These are phyloP conservation scores for Sporothrix pallida DNA, from an alignment of 2,329 filamentous ascomycete genomes.

Conservation along the genomic window DNA sequence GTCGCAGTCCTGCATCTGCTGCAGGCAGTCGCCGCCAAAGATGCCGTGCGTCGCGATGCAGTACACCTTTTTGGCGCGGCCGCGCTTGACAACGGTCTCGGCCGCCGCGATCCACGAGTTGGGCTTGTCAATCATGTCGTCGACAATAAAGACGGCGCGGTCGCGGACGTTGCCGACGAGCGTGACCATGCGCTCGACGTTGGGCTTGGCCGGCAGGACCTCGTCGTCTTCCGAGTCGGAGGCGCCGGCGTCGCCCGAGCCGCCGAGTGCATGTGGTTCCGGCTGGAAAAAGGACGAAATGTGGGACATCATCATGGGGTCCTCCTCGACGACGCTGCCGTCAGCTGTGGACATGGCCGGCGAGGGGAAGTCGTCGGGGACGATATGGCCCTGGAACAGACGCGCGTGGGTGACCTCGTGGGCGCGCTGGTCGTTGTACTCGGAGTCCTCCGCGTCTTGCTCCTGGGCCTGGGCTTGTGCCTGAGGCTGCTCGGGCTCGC, in stretches of 20 bases:
- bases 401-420: slow-evolving; percentile 90
- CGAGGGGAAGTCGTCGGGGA: slow-evolving; percentile 90
- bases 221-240: slow-evolving; percentile 94
- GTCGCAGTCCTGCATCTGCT: slow-evolving; percentile 88
- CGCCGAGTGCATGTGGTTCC: slow-evolving; percentile 75
- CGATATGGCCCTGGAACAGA: slow-evolving; percentile 90
- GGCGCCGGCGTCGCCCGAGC: slow-evolving; percentile 80
- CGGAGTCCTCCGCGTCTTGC: slow-evolving; percentile 42
- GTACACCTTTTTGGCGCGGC: slow-evolving; percentile 90
- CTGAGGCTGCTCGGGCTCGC: slow-evolving; percentile 45
- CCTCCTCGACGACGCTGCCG: slow-evolving; percentile 70
- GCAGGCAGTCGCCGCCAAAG: slow-evolving; percentile 86
- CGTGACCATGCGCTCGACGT: slow-evolving; percentile 92
- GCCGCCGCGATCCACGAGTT: slow-evolving; percentile 97
- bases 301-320: slow-evolving; percentile 79
- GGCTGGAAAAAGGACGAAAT: slow-evolving; percentile 79
- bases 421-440: slow-evolving; percentile 80
- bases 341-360: slow-evolving; percentile 73
- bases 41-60: slow-evolving; percentile 97
- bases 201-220: slow-evolving; percentile 64
- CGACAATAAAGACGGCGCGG: slow-evolving; percentile 89
- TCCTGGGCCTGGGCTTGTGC: no score
- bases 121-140: slow-evolving; percentile 99
- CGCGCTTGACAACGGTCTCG: slow-evolving; percentile 93
- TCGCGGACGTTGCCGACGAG: slow-evolving; percentile 93